phyloP scores from a whole-genome alignment of 2,329 filamentous ascomycete genomes.

The Shiraia bambusicola region DNA sequence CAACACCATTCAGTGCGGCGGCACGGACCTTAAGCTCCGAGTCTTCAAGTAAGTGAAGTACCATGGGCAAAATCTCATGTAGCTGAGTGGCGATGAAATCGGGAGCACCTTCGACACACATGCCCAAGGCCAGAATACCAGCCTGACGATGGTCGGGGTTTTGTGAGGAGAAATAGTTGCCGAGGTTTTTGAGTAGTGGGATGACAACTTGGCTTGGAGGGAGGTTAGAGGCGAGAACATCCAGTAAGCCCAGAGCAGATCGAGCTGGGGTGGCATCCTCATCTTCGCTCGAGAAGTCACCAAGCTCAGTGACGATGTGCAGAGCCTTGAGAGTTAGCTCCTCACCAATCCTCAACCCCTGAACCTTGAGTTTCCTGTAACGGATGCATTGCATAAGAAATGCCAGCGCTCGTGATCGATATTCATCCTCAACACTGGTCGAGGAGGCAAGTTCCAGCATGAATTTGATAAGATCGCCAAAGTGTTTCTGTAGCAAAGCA shows the following conservation, averaged over 20 bases:
- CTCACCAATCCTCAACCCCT: constrained; percentile 83
- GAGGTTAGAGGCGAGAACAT: constrained; percentile 83
- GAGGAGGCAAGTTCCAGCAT: constrained; percentile 87
- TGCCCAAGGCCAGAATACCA: constrained; percentile 87
- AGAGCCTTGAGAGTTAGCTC: constrained; percentile 85
- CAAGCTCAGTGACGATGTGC: constrained; percentile 86
- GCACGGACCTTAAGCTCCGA: constrained; percentile 80
- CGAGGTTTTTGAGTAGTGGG: constrained; percentile 83
- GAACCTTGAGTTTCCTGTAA: constrained; percentile 93
- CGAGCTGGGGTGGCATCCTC: constrained; percentile 85
- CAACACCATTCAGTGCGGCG: constrained; percentile 82
- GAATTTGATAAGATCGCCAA: constrained; percentile 87
- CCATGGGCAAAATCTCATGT: constrained; percentile 77
- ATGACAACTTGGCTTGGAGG: constrained; percentile 94
- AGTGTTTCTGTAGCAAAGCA: constrained; percentile 77
- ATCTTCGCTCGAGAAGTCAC: constrained; percentile 69
- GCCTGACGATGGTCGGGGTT: constrained; percentile 83
- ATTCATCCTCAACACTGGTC: constrained; percentile 76
- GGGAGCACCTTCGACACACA: constrained; percentile 92
- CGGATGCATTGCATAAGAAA: constrained; percentile 92
- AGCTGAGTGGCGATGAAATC: constrained; percentile 97
- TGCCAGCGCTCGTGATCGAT: constrained; percentile 83
- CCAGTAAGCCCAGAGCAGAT: constrained; percentile 81
- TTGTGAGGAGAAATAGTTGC: constrained; percentile 72
- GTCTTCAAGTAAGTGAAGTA: constrained; percentile 82